Evolutionary conservation across 2,329 filamentous ascomycete species (phyloP).

Genomic region (Ophiostoma australiae): DNA sequence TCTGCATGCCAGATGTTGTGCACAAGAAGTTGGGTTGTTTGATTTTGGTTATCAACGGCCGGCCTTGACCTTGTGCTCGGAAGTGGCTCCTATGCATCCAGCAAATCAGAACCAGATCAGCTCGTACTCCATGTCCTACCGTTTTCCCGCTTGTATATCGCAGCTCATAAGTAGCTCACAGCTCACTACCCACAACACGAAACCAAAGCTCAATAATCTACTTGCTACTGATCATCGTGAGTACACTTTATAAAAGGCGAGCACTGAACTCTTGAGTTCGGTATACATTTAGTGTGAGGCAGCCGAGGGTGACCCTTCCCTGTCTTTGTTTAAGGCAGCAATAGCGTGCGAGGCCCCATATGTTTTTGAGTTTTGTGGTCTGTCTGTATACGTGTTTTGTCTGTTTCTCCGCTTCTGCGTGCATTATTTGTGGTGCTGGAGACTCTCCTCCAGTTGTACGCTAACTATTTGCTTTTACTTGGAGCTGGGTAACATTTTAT

Average conservation of each 20-base stretch:
- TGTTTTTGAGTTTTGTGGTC: neutral
- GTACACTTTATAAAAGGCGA: neutral
- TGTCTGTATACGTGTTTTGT: neutral
- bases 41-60: neutral
- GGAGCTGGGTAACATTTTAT: too few species aligned
- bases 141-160: neutral
- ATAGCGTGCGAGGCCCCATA: neutral
- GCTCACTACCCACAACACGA: neutral
- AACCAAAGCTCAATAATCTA: neutral
- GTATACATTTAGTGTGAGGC: slow-evolving; percentile 3
- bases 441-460: too few species aligned
- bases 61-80: neutral
- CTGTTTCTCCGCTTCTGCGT: neutral
- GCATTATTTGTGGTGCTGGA: neutral
- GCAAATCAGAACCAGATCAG: neutral
- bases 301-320: slow-evolving; percentile 1
- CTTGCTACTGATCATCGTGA: neutral
- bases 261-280: neutral
- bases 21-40: neutral
- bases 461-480: too few species aligned
- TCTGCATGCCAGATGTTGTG: slow-evolving; percentile 7
- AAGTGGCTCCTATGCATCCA: neutral
- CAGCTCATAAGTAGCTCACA: neutral
- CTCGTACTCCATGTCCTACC: neutral
- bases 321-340: neutral